Percentiles rank a stretch among this genome's conserved stretches.
phyloP scores from a whole-genome alignment of 2,329 filamentous ascomycete species.

The Alternaria sp. region DNA sequence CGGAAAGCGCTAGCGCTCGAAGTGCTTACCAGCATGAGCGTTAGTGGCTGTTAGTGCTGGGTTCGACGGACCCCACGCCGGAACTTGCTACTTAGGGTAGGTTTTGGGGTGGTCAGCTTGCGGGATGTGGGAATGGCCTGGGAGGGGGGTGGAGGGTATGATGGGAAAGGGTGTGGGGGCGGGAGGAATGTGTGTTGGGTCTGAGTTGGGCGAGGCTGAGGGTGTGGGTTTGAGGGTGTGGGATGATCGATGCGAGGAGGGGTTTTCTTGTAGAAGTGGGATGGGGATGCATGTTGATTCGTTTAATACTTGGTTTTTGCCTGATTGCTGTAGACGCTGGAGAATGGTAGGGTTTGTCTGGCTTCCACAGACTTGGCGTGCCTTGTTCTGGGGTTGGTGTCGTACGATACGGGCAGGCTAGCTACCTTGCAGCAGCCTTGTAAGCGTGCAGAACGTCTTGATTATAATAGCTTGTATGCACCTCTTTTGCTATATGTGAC shows the following conservation, averaged over 20 bases:
- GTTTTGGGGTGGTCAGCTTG: not conserved
- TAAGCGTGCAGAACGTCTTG: not conserved
- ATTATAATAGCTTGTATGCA: not conserved
- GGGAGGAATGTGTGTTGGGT: not conserved
- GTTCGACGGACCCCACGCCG: not conserved
- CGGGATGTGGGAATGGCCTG: not conserved
- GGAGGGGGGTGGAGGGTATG: not conserved
- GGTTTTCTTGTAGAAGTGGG: not conserved
- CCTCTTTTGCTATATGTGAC: not conserved
- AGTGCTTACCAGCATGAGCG: not conserved
- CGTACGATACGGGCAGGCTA: not conserved
- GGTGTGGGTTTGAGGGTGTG: not conserved
- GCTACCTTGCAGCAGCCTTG: not conserved
- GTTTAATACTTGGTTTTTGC: not conserved
- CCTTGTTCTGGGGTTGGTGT: not conserved
- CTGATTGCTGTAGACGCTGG: not conserved
- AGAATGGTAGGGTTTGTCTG: not conserved
- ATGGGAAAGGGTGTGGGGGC: not conserved
- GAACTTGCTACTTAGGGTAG: not conserved
- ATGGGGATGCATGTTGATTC: not conserved
- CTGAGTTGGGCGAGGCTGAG: not conserved
- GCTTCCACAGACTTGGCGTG: not conserved
- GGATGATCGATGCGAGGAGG: not conserved
- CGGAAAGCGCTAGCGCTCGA: not conserved
- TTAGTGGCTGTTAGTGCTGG: conserved; percentile 2